Evolutionary conservation across 2,329 filamentous ascomycete genomes (phyloP), one percentile per base, ranked within the genome.

Genomic region (Pseudogymnoascus sp.): DNA sequence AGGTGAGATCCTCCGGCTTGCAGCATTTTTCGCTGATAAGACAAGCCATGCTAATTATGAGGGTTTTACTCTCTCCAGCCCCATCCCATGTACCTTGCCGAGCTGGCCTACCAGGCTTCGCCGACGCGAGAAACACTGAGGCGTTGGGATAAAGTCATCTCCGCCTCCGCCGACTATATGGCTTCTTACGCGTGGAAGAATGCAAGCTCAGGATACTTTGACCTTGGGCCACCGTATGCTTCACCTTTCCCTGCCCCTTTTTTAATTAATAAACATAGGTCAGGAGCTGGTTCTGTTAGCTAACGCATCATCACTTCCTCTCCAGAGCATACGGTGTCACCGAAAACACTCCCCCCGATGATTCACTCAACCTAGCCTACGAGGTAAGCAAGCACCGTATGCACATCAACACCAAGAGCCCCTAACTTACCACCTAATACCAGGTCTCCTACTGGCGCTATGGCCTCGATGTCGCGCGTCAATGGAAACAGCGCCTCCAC

Each of bases 81-180:
- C 6, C 83, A 86, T 67, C 75, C 79, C 0, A 80, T 85, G 75
- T 82, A 81, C 67, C 82, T 85, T 65, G 83, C 82, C 0, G 81
- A 84, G 68, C 70, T 79, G 16, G 79, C 82, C 66, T 84, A 79
- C 66, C 74, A 79, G 20, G 74, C 74, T 0, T 77, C 73, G 59
- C 76, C 78, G 0, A 74, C 71, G 6, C 60, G 70, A 2, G 68
- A 72, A 4, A 81, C 77, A 0, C 68, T 86, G 5, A 58, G 67
- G 39, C 77, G 76, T 34, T 86, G 83, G 83, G 78, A 85, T 60
- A 67, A 68, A 0, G 69, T 85, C 14, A 65, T 86, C 1, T 76
- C 74, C 1, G 73, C 75, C 0, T 76, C 79, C 0, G 83, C 83
- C 0, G 78, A 84, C 63, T 86, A 83, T 66, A 85, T 86, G 82